Percentiles rank a stretch among this genome's conserved stretches.
These are phyloP conservation scores for Cytospora schulzeri DNA, from an alignment of 2,329 filamentous ascomycete species.

Conservation along the genomic window DNA sequence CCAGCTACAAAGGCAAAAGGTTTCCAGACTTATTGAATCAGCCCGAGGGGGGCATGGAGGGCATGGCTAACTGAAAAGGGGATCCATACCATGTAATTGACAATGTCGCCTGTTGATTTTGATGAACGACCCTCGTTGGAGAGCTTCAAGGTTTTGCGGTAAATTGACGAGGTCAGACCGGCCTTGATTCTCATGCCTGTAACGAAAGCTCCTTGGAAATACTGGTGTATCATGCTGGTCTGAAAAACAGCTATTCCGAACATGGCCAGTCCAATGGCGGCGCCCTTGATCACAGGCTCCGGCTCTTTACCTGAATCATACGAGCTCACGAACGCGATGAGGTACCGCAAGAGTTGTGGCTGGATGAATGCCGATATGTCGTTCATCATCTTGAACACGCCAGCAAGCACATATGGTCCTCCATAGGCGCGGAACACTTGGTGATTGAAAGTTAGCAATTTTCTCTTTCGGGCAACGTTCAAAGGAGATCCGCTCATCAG, in stretches of 20 bases:
- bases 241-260: constrained; percentile 84
- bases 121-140: constrained; percentile 89
- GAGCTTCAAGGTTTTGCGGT: constrained; percentile 83
- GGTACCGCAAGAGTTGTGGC: constrained; percentile 80
- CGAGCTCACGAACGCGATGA: constrained; percentile 84
- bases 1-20: not conserved
- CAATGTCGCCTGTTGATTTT: constrained; percentile 95
- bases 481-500: not conserved
- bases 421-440: constrained; percentile 78
- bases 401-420: constrained; percentile 77
- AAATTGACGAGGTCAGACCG: constrained; percentile 85
- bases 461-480: not conserved
- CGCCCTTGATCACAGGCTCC: constrained; percentile 80
- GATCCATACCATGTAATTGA: constrained; percentile 81
- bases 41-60: not conserved
- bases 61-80: not conserved
- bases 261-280: constrained; percentile 88
- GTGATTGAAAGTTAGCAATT: not conserved
- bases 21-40: not conserved
- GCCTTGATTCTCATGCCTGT: constrained; percentile 97
- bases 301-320: constrained; percentile 62
- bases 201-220: constrained; percentile 93
- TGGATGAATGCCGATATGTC: constrained; percentile 86
- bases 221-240: constrained; percentile 91
- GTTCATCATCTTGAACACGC: constrained; percentile 85